Conservation (phyloP, 1,139 yeast species). For the Candida smagusa region DNA sequence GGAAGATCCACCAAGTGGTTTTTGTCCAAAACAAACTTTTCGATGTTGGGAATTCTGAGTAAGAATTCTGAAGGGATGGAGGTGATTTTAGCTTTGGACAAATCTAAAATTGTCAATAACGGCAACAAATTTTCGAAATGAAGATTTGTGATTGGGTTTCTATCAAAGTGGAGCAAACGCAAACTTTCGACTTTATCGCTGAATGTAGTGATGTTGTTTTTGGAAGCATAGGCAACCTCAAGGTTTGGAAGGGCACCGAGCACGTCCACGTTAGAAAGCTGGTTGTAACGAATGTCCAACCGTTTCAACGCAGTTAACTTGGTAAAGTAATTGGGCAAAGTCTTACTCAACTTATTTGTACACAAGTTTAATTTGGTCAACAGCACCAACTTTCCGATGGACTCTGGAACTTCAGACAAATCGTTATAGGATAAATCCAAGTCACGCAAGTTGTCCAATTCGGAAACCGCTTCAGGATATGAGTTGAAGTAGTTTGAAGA, state of each 20-base stretch:
- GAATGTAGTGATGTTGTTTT: conserved; percentile 73
- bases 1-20: conserved; percentile 83
- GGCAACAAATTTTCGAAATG: conserved; percentile 56
- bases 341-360: conserved; percentile 63
- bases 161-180: conserved; percentile 51
- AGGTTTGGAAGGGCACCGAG: conserved; percentile 62
- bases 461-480: conserved; percentile 71
- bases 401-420: conserved; percentile 57
- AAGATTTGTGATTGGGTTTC: conserved; percentile 76
- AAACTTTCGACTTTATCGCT: conserved; percentile 59
- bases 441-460: conserved; percentile 56
- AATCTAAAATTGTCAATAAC: conserved; percentile 67
- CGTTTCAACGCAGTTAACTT: conserved; percentile 59
- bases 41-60: conserved; percentile 61
- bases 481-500: conserved; percentile 74
- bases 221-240: conserved; percentile 72
- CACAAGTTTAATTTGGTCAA: conserved; percentile 71
- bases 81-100: conserved; percentile 80
- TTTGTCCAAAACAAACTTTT: conserved; percentile 72
- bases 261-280: conserved; percentile 60
- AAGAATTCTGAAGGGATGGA: conserved; percentile 67
- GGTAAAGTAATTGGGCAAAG: conserved; percentile 53
- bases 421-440: conserved; percentile 84
- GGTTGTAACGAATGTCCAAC: conserved; percentile 76
- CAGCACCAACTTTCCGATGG: conserved; percentile 55